Evolutionary conservation across 805 yeast genomes (phyloP).

Genomic region (Saccharomycopsis vini): DNA sequence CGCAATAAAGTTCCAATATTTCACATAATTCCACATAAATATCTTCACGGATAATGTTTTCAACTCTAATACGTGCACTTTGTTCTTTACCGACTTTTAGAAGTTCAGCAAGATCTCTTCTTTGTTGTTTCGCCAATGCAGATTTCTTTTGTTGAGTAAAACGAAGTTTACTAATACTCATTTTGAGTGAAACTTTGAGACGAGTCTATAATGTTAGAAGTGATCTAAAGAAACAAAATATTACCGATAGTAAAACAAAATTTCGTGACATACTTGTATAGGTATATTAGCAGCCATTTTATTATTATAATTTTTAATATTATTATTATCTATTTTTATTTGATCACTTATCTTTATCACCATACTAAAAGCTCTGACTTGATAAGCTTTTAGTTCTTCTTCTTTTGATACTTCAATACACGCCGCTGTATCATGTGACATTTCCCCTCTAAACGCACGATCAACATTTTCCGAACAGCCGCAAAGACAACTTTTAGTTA

Average conservation of each 20-base stretch:
- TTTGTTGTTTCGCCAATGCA: slow-evolving; percentile 66
- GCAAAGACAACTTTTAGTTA: no score
- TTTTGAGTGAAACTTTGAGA: slow-evolving; percentile 34
- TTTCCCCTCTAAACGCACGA: no score
- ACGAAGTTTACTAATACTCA: slow-evolving; percentile 63
- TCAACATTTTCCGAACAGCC: no score
- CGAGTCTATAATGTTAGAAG: slow-evolving; percentile 21
- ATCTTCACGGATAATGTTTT: slow-evolving; percentile 76
- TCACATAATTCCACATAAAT: slow-evolving; percentile 72
- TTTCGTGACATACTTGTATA: slow-evolving; percentile 7
- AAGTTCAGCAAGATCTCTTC: slow-evolving; percentile 63
- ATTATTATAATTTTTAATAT: no score
- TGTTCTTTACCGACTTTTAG: slow-evolving; percentile 64
- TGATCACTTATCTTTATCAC: no score
- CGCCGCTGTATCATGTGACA: no score
- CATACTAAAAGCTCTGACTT: no score
- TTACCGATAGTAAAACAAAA: neutral
- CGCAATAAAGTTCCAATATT: slow-evolving; percentile 73
- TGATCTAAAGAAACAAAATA: no score
- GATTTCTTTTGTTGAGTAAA: slow-evolving; percentile 66
- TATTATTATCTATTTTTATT: no score
- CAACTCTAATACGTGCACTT: slow-evolving; percentile 77
- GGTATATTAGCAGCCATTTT: slow-evolving; percentile 13
- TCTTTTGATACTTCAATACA: no score
- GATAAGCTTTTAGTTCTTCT: no score